These are phyloP conservation scores for Trichosporon ovoides DNA, from an alignment of 1,284 basidiomycete genomes.

Conservation along the genomic window DNA sequence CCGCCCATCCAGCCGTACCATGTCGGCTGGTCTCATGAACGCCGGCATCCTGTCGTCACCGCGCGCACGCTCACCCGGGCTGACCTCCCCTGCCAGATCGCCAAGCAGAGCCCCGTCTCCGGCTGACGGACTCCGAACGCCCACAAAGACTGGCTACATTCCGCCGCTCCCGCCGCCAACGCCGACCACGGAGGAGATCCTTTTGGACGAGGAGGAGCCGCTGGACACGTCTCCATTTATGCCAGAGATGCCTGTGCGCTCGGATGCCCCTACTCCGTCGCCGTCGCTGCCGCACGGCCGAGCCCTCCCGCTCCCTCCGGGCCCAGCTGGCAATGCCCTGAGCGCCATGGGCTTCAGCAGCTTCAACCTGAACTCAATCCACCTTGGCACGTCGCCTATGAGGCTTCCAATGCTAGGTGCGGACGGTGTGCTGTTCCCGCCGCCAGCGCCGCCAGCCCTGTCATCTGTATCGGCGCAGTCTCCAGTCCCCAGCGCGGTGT, in stretches of 20 bases:
- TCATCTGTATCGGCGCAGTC: neutral
- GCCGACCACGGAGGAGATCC: neutral
- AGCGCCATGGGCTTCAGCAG: neutral
- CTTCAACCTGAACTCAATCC: conserved; percentile 4
- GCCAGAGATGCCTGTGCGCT: neutral
- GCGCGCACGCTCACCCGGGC: neutral
- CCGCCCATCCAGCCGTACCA: neutral
- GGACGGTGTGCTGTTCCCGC: neutral
- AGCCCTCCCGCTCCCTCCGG: neutral
- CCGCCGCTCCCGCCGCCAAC: conserved; percentile 14
- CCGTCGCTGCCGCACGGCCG: neutral
- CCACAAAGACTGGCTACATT: conserved; percentile 12
- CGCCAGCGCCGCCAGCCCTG: neutral
- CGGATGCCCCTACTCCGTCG: neutral
- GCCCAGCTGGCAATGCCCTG: neutral
- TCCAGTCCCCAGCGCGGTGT: neutral
- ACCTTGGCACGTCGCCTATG: neutral
- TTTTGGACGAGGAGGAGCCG: neutral
- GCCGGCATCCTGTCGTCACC: neutral
- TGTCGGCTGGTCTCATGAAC: neutral
- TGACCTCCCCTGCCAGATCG: neutral
- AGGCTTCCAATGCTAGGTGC: neutral
- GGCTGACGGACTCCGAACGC: neutral
- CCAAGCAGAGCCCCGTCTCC: neutral
- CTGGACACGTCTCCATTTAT: neutral